phyloP scores from a whole-genome alignment of 2,329 filamentous ascomycete genomes.

The Fusarium burgessii region DNA sequence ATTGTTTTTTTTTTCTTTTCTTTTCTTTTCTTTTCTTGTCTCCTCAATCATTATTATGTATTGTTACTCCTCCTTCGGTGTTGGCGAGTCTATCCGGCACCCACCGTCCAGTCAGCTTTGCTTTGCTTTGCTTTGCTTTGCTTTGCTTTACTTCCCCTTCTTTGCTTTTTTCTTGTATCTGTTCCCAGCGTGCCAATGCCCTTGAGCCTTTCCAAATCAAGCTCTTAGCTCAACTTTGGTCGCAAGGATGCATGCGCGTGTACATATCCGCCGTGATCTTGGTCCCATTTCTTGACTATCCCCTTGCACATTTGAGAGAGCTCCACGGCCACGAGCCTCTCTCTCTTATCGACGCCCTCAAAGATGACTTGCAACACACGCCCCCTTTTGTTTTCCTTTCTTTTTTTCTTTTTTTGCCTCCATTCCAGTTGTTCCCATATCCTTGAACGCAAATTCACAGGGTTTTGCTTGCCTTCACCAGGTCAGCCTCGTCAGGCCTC shows the following conservation, averaged over 20 bases:
- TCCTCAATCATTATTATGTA: slow-evolving; percentile 20
- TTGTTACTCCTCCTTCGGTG: slow-evolving; percentile 4
- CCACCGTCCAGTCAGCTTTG: slow-evolving; percentile 12
- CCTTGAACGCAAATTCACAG: slow-evolving; percentile 10
- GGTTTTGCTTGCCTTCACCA: slow-evolving; percentile 14
- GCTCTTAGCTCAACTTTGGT: slow-evolving; percentile 18
- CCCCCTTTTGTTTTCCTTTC: slow-evolving; percentile 13
- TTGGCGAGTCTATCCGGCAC: slow-evolving; percentile 8
- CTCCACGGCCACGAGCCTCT: slow-evolving; percentile 33
- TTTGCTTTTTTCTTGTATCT: slow-evolving; percentile 16
- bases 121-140: slow-evolving; percentile 38
- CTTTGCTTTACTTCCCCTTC: slow-evolving; percentile 23
- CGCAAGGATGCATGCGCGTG: slow-evolving; percentile 39
- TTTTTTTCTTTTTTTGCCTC: neutral
- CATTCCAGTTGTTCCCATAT: slow-evolving; percentile 13
- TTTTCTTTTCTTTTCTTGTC: slow-evolving; percentile 23
- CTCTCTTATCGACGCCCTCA: slow-evolving; percentile 24
- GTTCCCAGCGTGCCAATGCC: slow-evolving; percentile 26
- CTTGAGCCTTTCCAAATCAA: slow-evolving; percentile 45
- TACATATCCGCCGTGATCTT: slow-evolving; percentile 31
- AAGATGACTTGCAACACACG: slow-evolving; percentile 11
- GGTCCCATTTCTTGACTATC: slow-evolving; percentile 28
- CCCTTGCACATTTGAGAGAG: slow-evolving; percentile 36
- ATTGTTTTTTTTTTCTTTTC: slow-evolving; percentile 33
- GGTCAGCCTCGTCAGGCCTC: slow-evolving; percentile 27